phyloP scores from a whole-genome alignment of 352 stramenopile species.

The Globisporangium cystogenes region DNA sequence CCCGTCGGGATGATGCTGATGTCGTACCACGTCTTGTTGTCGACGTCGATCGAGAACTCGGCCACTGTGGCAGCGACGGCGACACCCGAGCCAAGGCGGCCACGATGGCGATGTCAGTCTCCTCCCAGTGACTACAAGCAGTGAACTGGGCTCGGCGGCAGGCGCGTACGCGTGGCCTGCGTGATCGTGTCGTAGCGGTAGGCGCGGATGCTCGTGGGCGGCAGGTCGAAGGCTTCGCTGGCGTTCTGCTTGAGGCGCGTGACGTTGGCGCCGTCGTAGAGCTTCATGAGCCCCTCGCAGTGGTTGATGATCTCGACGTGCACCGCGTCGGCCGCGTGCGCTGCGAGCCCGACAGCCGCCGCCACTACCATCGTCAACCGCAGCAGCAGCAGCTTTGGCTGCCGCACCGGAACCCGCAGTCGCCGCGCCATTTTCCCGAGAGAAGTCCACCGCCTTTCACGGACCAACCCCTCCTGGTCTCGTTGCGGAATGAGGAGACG shows the following conservation, averaged over 20 bases:
- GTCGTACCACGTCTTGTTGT: constrained; percentile 55
- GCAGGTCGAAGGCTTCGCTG: constrained; percentile 7
- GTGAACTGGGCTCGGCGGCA: too few species aligned
- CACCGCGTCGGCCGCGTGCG: background rate
- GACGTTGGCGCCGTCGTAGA: constrained; percentile 11
- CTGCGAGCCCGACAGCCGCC: background rate
- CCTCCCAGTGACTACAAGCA: too few species aligned
- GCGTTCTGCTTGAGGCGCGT: constrained; percentile 6
- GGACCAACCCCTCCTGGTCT: too few species aligned
- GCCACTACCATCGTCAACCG: too few species aligned
- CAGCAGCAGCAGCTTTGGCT: background rate
- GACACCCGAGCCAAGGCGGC: too few species aligned
- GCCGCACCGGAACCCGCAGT: background rate
- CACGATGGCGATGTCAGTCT: too few species aligned
- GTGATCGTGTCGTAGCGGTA: constrained; percentile 10
- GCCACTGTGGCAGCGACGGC: too few species aligned
- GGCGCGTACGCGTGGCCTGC: constrained; percentile 14
- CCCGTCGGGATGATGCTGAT: constrained; percentile 79
- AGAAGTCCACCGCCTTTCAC: constrained; percentile 1
- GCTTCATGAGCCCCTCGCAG: constrained; percentile 11
- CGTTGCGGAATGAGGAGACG: too few species aligned
- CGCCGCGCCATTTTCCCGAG: constrained; percentile 12
- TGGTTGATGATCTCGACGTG: constrained; percentile 12
- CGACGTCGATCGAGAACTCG: constrained; percentile 55
- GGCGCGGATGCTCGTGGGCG: constrained; percentile 3